Percentiles rank a stretch among this genome's conserved stretches.
phyloP scores from a whole-genome alignment of 371 early-diverging fungal species.

The Thermomucor indicae-seudaticae region DNA sequence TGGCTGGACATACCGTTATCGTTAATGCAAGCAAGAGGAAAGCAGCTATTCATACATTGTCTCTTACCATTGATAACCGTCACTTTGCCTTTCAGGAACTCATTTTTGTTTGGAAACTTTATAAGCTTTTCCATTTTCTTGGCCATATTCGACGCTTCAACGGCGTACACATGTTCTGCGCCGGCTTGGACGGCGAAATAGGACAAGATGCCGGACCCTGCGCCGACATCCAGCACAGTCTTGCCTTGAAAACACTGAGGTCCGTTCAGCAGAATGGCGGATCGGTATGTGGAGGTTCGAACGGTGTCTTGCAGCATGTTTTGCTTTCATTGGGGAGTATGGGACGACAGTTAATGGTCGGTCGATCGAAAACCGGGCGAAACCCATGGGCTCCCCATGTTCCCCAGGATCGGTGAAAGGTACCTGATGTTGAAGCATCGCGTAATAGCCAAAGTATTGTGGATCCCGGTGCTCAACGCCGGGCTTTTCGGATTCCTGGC shows the following conservation, averaged over 20 bases:
- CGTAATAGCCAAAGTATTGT: conserved; percentile 92
- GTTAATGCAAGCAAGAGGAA: neutral
- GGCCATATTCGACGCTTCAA: conserved; percentile 97
- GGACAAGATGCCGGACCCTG: conserved; percentile 91
- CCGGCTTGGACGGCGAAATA: conserved; percentile 94
- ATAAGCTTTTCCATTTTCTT: conserved; percentile 81
- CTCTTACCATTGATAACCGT: conserved; percentile 74
- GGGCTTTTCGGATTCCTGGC: conserved; percentile 20
- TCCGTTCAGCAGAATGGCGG: conserved; percentile 81
- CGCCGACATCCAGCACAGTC: conserved; percentile 93
- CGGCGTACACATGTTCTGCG: conserved; percentile 87
- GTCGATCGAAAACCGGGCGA: too few relatives aligned
- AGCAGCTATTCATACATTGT: neutral
- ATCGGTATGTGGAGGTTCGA: conserved; percentile 92
- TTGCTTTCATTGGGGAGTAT: conserved; percentile 64
- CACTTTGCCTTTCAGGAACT: conserved; percentile 74
- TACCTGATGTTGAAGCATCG: conserved; percentile 95
- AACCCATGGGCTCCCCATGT: too few relatives aligned
- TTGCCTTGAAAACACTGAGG: conserved; percentile 72
- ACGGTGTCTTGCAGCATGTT: conserved; percentile 97
- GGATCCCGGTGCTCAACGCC: conserved; percentile 71
- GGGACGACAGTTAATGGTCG: too few relatives aligned
- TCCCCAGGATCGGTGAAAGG: neutral
- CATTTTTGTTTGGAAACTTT: conserved; percentile 65
- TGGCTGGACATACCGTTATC: conserved; percentile 44